Evolutionary conservation across 208 protist species (phyloP).

Genomic region (Phytomonas francai): DNA sequence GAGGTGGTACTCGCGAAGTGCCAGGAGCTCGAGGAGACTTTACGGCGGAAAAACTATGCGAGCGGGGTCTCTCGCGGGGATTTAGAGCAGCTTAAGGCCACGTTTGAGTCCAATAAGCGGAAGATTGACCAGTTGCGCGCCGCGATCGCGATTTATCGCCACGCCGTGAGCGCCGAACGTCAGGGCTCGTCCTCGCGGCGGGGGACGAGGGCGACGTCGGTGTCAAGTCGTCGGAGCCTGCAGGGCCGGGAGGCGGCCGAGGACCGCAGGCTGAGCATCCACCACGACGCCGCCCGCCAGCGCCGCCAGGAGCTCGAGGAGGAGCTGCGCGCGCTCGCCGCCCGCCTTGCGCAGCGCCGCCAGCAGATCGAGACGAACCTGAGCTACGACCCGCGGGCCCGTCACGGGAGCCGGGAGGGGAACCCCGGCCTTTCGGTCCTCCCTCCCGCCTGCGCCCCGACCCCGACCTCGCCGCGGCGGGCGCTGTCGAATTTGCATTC

Average conservation of each 20-base stretch:
- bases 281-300: conserved; percentile 12
- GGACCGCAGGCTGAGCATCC: conserved; percentile 7
- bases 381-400: background rate
- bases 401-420: background rate
- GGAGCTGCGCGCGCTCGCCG: conserved; percentile 12
- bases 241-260: background rate
- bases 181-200: background rate
- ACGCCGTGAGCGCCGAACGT: conserved; percentile 14
- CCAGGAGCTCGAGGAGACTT: conserved; percentile 30
- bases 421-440: no score
- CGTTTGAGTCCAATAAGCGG: conserved; percentile 18
- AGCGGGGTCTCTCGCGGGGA: background rate
- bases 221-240: background rate
- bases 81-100: background rate
- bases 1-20: conserved; percentile 28
- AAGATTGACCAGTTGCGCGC: conserved; percentile 17
- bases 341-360: conserved; percentile 14
- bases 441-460: no score
- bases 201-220: conserved; percentile 4
- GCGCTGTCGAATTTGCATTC: background rate
- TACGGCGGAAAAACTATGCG: conserved; percentile 17
- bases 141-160: conserved; percentile 43
- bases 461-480: no score
- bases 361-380: conserved; percentile 21
- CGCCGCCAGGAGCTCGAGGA: conserved; percentile 18